phyloP scores from a whole-genome alignment of 192 early-diverging fungal species.

The Helicostylum pulchrum region DNA sequence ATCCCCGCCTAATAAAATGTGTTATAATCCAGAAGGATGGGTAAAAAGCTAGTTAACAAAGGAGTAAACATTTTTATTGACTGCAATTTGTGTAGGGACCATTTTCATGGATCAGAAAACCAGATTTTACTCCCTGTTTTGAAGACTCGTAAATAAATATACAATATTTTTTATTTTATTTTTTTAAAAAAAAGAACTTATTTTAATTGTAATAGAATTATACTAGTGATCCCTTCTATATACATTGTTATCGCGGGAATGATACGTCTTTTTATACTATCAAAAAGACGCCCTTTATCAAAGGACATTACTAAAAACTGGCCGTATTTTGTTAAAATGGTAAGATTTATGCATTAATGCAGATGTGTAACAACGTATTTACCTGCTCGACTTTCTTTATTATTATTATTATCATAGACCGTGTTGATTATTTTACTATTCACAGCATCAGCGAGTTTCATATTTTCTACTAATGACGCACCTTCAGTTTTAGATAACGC shows the following conservation, averaged over 20 bases:
- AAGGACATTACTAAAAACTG: slow-evolving; percentile 29
- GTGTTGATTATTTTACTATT: slow-evolving; percentile 18
- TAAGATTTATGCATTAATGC: slow-evolving; percentile 10
- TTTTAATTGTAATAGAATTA: not conserved
- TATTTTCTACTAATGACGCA: not conserved
- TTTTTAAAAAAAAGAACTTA: not conserved
- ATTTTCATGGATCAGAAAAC: slow-evolving; percentile 7
- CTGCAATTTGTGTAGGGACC: slow-evolving; percentile 20
- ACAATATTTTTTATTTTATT: not conserved
- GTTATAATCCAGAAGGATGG: slow-evolving; percentile 44
- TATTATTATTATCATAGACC: slow-evolving; percentile 9
- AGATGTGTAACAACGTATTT: too few species aligned
- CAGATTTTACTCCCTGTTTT: slow-evolving; percentile 31
- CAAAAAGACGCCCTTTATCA: slow-evolving; percentile 22
- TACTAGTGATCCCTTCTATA: slow-evolving; percentile 6
- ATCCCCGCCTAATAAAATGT: not conserved
- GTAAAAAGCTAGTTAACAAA: slow-evolving; percentile 13
- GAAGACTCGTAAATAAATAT: slow-evolving; percentile 27
- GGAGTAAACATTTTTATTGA: not conserved
- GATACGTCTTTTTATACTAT: slow-evolving; percentile 35
- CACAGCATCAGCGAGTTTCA: slow-evolving; percentile 9
- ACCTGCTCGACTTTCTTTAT: not conserved
- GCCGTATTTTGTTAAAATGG: slow-evolving; percentile 38
- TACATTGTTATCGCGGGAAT: slow-evolving; percentile 38
- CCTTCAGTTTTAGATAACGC: slow-evolving; percentile 18